These are phyloP conservation scores for Microdochium nivale DNA, from an alignment of 2,329 filamentous ascomycete genomes.

Conservation along the genomic window DNA sequence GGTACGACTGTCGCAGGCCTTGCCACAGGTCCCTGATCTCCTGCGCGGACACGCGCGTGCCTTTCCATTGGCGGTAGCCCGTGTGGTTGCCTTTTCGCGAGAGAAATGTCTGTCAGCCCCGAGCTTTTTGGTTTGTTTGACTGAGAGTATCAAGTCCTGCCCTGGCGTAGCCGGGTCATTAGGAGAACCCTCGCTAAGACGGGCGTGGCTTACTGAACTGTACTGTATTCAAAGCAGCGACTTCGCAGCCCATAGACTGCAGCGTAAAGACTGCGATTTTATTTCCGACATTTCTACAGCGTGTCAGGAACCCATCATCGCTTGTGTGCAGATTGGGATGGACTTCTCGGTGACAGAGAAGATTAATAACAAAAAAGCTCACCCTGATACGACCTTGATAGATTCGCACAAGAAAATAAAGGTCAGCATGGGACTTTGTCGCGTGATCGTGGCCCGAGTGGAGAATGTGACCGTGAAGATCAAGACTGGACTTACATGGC, in stretches of 20 bases:
- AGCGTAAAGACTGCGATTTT: conserved; percentile 94
- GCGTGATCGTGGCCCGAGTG: too few relatives aligned
- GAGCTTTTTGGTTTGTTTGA: too few relatives aligned
- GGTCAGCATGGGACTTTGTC: too few relatives aligned
- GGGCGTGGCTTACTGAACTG: conserved; percentile 90
- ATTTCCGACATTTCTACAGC: conserved; percentile 83
- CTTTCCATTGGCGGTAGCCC: conserved; percentile 82
- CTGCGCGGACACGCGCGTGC: conserved; percentile 69
- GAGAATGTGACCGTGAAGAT: not conserved
- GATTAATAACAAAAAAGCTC: too few relatives aligned
- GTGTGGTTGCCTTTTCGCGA: conserved; percentile 76
- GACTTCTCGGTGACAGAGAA: too few relatives aligned
- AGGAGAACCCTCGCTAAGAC: too few relatives aligned
- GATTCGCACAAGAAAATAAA: too few relatives aligned
- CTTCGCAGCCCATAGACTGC: conserved; percentile 88
- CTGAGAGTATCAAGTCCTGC: too few relatives aligned
- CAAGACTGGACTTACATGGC: conserved; percentile 58
- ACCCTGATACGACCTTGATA: conserved; percentile 75
- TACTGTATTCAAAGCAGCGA: conserved; percentile 89
- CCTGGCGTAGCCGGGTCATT: too few relatives aligned
- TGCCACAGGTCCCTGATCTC: conserved; percentile 81
- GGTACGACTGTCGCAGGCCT: conserved; percentile 72
- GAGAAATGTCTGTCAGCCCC: not conserved
- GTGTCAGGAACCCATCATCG: conserved; percentile 16
- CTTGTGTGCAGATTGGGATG: too few relatives aligned